Evolutionary conservation across 2,329 filamentous ascomycete species (phyloP).

Genomic region (Alternaria sp.): DNA sequence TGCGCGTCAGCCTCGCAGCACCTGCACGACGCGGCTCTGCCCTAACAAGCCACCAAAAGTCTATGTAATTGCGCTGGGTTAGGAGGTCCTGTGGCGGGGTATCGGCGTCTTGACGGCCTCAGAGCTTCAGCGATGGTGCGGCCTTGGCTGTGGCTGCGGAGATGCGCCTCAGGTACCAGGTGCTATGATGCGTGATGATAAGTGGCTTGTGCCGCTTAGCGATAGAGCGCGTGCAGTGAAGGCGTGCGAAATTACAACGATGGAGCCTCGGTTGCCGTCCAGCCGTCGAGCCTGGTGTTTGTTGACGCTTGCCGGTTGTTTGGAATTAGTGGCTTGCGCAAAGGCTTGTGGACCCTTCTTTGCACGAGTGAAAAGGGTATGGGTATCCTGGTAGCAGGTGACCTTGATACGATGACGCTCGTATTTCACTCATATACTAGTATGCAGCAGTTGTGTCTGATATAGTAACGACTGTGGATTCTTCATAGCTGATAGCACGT

Average conservation of each 20-base stretch:
- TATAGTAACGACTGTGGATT: neutral
- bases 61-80: neutral
- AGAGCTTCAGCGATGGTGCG: slow-evolving; percentile 19
- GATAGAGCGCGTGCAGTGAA: slow-evolving; percentile 14
- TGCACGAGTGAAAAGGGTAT: slow-evolving; percentile 2
- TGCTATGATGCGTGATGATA: slow-evolving; percentile 5
- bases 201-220: slow-evolving; percentile 18
- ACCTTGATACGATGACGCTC: neutral
- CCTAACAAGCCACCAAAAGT: neutral
- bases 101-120: slow-evolving; percentile 13
- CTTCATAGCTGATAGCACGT: neutral
- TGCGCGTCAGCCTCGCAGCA: slow-evolving; percentile 15
- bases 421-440: neutral
- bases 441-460: neutral
- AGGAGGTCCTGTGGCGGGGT: slow-evolving; percentile 12
- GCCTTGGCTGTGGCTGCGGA: slow-evolving; percentile 31
- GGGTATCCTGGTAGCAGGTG: slow-evolving; percentile 12
- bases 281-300: slow-evolving; percentile 10
- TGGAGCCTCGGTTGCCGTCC: neutral
- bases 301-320: slow-evolving; percentile 16
- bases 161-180: slow-evolving; percentile 14
- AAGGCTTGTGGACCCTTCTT: neutral
- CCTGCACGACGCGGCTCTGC: slow-evolving; percentile 1
- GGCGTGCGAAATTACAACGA: slow-evolving; percentile 1
- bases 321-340: slow-evolving; percentile 1